Evolutionary conservation across 2,329 filamentous ascomycete genomes (phyloP), one percentile per base, ranked within the genome.

Genomic region (Hypoxylon sp.): DNA sequence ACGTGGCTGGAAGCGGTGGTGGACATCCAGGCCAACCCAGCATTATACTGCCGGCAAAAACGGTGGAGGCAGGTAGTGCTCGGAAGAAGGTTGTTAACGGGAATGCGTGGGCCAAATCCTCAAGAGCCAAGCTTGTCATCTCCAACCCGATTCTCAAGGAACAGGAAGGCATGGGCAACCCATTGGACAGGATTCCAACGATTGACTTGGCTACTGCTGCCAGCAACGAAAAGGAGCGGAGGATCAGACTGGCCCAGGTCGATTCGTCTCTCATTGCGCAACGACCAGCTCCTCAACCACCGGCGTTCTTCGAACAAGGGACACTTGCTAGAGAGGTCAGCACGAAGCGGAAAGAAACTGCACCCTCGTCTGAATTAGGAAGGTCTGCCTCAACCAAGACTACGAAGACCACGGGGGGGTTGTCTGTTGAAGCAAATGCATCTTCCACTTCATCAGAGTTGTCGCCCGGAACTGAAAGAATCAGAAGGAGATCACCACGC

Each of bases 401-500:
- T 26, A 56, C 49, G 7, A 59, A 70, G 41, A 71, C 66, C 4
- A 57, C 60, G n/a, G 65, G 65, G 6, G 68, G 68, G 11, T 59
- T 75, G 26, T 76, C 74, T 56, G 70, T 76, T 70, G 30, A 73
- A 70, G 61, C 71, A 72, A 75, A 75, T 51, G 81, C 79, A 1
- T 76, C 74, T 11, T 81, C 80, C 3, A 82, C 81, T 10, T 82
- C 81, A 1, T 78, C 80, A 6, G 80, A 85, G 69, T 72, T 84
- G 6, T 87, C 85, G 3, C 85, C 85, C 0, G 80, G 79, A 1
- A 72, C 76, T 3, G 84, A 86, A 6, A 81, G 81, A 44, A 68
- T 87, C 26, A 79, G 84, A 10, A 79, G 82, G 67, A 78, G 85
- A 47, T 87, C 85, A 1, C 85, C 85, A 15, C 76, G 81, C 48